Conservation (phyloP, 805 yeast genomes). For the Kurtzmaniella fragi region DNA sequence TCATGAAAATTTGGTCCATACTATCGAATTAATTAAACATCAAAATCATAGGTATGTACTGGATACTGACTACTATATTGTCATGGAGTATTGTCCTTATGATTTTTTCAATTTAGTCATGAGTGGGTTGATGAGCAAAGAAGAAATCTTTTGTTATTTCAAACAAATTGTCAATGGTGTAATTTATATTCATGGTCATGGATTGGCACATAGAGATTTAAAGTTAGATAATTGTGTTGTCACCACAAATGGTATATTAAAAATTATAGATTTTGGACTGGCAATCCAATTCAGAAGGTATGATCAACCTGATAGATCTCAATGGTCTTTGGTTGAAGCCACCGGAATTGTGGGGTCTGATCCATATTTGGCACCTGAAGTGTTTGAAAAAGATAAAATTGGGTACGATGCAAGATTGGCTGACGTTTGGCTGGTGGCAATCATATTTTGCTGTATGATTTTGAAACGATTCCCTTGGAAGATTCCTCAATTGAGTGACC, state of each 20-base stretch:
- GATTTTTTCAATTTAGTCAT: constrained; percentile 92
- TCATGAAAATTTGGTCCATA: constrained; percentile 77
- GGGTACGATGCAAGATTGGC: constrained; percentile 82
- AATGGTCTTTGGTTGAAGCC: constrained; percentile 45
- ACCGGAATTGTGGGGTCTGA: constrained; percentile 92
- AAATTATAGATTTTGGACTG: constrained; percentile 90
- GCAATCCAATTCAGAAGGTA: constrained; percentile 78
- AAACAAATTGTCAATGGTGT: constrained; percentile 78
- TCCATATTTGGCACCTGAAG: constrained; percentile 94
- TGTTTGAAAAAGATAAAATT: constrained; percentile 39
- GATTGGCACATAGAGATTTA: constrained; percentile 89
- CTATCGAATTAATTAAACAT: constrained; percentile 75
- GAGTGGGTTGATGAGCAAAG: constrained; percentile 71
- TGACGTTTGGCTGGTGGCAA: constrained; percentile 92
- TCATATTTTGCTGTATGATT: constrained; percentile 87
- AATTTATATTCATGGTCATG: constrained; percentile 67
- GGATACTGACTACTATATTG: constrained; percentile 48
- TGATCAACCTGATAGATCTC: constrained; percentile 2
- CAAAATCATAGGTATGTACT: constrained; percentile 19
- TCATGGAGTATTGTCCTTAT: constrained; percentile 90
- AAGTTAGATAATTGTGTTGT: constrained; percentile 94
- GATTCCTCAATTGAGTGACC: constrained; percentile 74
- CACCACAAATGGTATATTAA: constrained; percentile 64
- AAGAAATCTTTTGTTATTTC: constrained; percentile 76
- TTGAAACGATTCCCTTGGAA: constrained; percentile 93